Base-by-base conservation (phyloP, 441 rosid genomes). In the Caryocar brasiliense region DNA sequence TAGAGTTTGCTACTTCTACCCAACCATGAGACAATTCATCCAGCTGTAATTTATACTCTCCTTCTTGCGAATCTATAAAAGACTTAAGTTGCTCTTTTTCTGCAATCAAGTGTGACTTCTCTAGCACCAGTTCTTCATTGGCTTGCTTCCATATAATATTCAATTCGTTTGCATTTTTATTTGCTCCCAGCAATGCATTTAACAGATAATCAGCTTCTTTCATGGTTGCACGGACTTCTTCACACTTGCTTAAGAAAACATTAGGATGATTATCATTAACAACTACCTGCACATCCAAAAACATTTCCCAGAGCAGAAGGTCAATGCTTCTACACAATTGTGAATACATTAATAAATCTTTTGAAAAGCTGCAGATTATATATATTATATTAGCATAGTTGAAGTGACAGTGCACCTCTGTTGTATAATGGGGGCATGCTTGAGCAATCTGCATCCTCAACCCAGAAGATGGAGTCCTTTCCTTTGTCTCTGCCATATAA, bases 131-230 rank as follows among this genome's bases (percentile, higher is more conserved):
- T 62, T 79, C 73, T 51, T 76, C 77, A 56, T 72, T 71, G n/a
- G 81, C 68, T 73, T 73, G 83, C 67, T 51, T 73, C 89, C 87
- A 84, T 52, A 47, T 56, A 47, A 47, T 70, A 66, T 76, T 73
- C 61, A 68, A 63, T 51, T 58, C 59, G 55, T 74, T 84, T 50
- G 78, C 74, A 38, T 69, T 72, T 72, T 74, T 80, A 49, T 82
- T 86, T 66, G 69, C 92, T 58, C 72, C 75, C 52, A 81, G 66
- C 74, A 84, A 65, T 41, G 75, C 82, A 53, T 77, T 79, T 63
- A 86, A 60, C 75, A 77, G 69, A 47, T 60, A 56, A 70, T 82
- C 89, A 71, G 95, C 95, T 72, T 90, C 95, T 61, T 63, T 73
- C 78, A 90, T 82, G 64, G 83, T 76, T 50, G 68, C 75, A 68